Base-by-base conservation (phyloP, 192 early-diverging fungal genomes). In the Geranomyces michiganensis region DNA sequence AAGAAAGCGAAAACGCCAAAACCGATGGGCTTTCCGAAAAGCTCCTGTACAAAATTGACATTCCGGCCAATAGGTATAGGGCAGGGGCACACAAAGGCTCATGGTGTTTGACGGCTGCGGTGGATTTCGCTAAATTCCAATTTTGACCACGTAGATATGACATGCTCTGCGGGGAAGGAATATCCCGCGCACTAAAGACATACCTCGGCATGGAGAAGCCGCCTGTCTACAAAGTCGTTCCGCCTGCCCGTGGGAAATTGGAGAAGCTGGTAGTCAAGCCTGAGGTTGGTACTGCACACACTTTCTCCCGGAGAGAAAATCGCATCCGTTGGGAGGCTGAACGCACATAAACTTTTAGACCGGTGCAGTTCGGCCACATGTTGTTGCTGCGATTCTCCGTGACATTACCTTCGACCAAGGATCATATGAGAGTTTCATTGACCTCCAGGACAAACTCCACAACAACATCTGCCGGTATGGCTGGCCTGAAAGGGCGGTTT, bases 401-500 rank as follows among this genome's bases (percentile, higher is more conserved):
- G 85, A 92, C 68, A 85, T 99, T 48, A 83, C 72, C 63, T 92
- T 99, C 74, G 92, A 87, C 24, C 79, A 91, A 59, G 87, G 87
- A 65, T 83, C 84, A 69, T 98, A 99, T 83, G 84, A 95, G 78
- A 92, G 89, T 71, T 98, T 99, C 81, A 99, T 99, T 70, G 95
- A 97, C 65, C 81, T 98, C 48, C 97, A 99, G 80, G 96, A 98
- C 74, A 99, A 97, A 86, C 89, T 99, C 55, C 96, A 99, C 84
- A 89, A 90, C 77, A 99, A 96, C 82, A 90, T 99, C 68, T 96
- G 96, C 87, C 81, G 91, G 90, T 90, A 71, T 46, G 41, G 15
- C 29, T n/a, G n/a, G n/a, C n/a, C n/a, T n/a, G n/a, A n/a, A n/a
- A n/a, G n/a, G n/a, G n/a, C n/a, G n/a, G n/a, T 44, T 65, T 19